Evolutionary conservation across 768 basidiomycete species (phyloP).

Genomic region (Russula olivacea): DNA sequence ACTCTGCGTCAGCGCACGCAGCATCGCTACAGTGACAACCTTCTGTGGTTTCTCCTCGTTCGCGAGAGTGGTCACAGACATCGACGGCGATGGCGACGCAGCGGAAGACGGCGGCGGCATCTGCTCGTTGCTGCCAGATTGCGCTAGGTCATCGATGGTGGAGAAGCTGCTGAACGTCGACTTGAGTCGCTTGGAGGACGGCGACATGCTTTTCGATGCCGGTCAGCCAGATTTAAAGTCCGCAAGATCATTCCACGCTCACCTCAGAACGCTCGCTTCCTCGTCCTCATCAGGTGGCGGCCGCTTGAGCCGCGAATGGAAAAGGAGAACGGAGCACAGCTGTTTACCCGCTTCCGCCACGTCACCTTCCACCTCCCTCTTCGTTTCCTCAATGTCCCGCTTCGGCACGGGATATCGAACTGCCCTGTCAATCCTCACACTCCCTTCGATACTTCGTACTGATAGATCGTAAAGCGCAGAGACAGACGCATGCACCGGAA

Average conservation of each 20-base stretch:
- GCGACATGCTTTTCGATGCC: constrained; percentile 13
- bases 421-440: constrained; percentile 16
- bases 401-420: constrained; percentile 21
- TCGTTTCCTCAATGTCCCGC: constrained; percentile 18
- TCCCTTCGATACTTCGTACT: constrained; percentile 11
- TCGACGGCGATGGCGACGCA: constrained; percentile 20
- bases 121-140: background rate
- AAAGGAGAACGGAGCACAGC: constrained; percentile 18
- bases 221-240: background rate
- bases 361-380: constrained; percentile 14
- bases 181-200: constrained; percentile 24
- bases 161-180: constrained; percentile 19
- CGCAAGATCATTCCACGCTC: background rate
- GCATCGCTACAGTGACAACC: constrained; percentile 24
- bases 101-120: constrained; percentile 20
- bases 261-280: constrained; percentile 21
- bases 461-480: constrained; percentile 22
- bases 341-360: constrained; percentile 12
- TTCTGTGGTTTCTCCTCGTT: constrained; percentile 12
- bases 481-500: constrained; percentile 18
- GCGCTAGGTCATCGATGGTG: constrained; percentile 1
- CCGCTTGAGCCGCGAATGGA: constrained; percentile 22
- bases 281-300: constrained; percentile 24
- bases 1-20: constrained; percentile 20
- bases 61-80: constrained; percentile 17